Percentiles rank a stretch among this genome's conserved stretches.
These are phyloP conservation scores for Tubosaeta brunneosetosa DNA, from an alignment of 768 basidiomycete genomes.

Conservation along the genomic window DNA sequence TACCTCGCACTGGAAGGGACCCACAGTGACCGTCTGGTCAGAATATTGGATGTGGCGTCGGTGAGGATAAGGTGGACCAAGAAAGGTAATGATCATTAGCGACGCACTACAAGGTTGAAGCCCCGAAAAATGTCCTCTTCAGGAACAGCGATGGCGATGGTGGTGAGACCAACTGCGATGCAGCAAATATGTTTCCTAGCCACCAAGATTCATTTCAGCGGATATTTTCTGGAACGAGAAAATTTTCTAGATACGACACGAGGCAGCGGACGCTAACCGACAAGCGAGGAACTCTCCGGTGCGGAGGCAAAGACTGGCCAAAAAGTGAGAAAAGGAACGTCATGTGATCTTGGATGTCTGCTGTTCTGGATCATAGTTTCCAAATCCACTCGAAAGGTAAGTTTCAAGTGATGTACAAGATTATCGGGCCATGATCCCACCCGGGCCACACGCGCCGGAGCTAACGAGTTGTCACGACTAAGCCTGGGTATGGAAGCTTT, in stretches of 20 bases:
- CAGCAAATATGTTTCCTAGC: neutral
- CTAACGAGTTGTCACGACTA: conserved; percentile 13
- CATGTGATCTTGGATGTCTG: conserved; percentile 12
- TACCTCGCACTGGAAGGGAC: neutral
- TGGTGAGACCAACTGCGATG: neutral
- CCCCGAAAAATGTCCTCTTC: conserved; percentile 7
- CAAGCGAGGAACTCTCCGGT: conserved; percentile 11
- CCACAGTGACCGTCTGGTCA: neutral
- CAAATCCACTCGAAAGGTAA: conserved; percentile 8
- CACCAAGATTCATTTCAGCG: neutral
- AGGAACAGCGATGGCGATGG: conserved; percentile 9
- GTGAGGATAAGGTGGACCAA: conserved; percentile 7
- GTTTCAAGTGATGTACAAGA: conserved; percentile 17
- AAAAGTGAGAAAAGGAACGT: conserved; percentile 3
- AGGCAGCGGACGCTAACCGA: conserved; percentile 21
- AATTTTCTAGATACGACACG: conserved; percentile 6
- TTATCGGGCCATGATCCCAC: conserved; percentile 13
- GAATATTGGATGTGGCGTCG: conserved; percentile 3
- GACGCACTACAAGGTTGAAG: conserved; percentile 20
- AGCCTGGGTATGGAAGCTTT: conserved; percentile 24
- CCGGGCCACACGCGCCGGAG: conserved; percentile 17
- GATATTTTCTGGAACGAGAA: neutral
- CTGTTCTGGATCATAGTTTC: conserved; percentile 13
- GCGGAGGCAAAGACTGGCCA: conserved; percentile 11
- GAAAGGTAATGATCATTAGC: conserved; percentile 13